phyloP scores from a whole-genome alignment of 306 rosid species.

The Trifolium fragiferum region DNA sequence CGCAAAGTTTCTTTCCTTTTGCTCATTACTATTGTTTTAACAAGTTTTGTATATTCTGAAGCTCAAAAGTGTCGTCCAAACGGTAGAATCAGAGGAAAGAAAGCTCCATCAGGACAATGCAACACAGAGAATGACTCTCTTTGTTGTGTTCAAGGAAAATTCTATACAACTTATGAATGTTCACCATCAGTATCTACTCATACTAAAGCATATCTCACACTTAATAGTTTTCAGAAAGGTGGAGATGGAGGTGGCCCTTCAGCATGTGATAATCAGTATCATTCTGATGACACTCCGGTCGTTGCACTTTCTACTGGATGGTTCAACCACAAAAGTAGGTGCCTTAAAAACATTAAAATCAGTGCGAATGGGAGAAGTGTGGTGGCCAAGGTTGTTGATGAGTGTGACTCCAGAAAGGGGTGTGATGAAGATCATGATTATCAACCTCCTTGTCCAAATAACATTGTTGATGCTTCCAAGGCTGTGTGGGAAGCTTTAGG shows the following conservation, averaged over 20 bases:
- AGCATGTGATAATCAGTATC: conserved; percentile 48
- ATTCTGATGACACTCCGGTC: conserved; percentile 17
- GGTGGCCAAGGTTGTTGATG: conserved; percentile 57
- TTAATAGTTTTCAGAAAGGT: conserved; percentile 50
- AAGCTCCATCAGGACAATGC: conserved; percentile 49
- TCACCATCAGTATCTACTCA: conserved; percentile 39
- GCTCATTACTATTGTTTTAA: not conserved
- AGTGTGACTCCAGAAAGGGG: conserved; percentile 58
- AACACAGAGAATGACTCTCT: conserved; percentile 41
- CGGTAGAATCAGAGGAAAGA: conserved; percentile 38
- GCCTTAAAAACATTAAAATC: conserved; percentile 48
- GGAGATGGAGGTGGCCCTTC: conserved; percentile 61
- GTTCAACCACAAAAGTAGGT: conserved; percentile 51
- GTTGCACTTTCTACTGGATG: conserved; percentile 60
- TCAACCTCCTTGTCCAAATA: conserved; percentile 53
- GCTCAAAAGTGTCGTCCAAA: conserved; percentile 41
- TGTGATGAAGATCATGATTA: conserved; percentile 55
- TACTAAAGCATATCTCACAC: conserved; percentile 52
- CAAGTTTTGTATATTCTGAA: conserved; percentile 19
- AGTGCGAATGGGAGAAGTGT: conserved; percentile 49
- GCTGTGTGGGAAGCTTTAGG: conserved; percentile 47
- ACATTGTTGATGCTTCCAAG: conserved; percentile 52
- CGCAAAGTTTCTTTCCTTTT: not conserved
- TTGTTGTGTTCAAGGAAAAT: conserved; percentile 49
- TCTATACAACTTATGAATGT: conserved; percentile 47